phyloP scores from a whole-genome alignment of 345 rosid species.

The Eucalyptus cloeziana region DNA sequence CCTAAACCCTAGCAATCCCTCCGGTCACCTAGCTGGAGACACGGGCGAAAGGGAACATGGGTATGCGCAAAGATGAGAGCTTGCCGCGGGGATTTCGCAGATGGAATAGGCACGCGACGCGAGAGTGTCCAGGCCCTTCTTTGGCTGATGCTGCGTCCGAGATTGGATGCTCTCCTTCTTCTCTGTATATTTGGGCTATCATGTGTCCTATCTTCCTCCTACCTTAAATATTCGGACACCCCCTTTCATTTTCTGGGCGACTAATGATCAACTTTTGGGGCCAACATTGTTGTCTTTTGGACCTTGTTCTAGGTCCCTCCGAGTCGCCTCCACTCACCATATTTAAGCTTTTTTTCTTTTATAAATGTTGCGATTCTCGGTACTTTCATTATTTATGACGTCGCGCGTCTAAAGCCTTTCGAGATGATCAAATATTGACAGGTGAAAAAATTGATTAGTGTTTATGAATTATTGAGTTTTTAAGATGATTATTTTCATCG shows the following conservation, averaged over 20 bases:
- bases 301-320: neutral
- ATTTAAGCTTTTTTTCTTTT: neutral
- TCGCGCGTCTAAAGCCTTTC: neutral
- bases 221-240: too few relatives aligned
- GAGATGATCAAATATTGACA: neutral
- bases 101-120: neutral
- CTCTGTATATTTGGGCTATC: neutral
- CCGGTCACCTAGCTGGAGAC: neutral
- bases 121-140: neutral
- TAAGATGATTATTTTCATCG: neutral
- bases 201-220: too few relatives aligned
- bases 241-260: too few relatives aligned
- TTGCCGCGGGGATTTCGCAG: neutral
- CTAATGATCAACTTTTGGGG: too few relatives aligned
- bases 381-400: neutral
- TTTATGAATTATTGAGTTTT: too few relatives aligned
- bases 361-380: neutral
- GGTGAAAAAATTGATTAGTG: neutral
- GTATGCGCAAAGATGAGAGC: neutral
- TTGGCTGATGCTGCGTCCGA: neutral
- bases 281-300: neutral
- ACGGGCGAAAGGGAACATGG: neutral
- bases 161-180: neutral
- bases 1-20: constrained; percentile 19
- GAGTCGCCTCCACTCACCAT: accelerated